Evolutionary conservation across 306 rosid species (phyloP).

Genomic region (Dryas drummondii): DNA sequence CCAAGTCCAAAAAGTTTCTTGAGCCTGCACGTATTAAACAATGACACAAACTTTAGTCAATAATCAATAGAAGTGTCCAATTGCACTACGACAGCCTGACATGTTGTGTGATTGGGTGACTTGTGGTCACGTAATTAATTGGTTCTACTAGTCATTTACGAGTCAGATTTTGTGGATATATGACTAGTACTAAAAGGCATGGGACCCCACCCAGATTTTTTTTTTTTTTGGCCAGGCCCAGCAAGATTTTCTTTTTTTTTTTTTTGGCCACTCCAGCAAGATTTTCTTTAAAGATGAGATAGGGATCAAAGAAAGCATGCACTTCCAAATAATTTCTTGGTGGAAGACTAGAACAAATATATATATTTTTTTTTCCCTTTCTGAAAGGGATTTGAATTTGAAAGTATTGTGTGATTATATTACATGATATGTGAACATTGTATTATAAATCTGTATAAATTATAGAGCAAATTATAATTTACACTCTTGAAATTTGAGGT

Average conservation of each 20-base stretch:
- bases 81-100: not conserved
- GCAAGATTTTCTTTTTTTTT: constrained; percentile 29
- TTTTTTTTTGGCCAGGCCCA: too few species aligned
- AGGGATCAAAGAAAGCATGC: not conserved
- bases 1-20: constrained; percentile 11
- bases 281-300: constrained; percentile 39
- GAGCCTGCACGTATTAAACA: constrained; percentile 20
- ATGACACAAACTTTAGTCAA: not conserved
- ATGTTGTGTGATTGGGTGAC: constrained; percentile 19
- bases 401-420: too few species aligned
- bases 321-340: constrained; percentile 18
- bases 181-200: not conserved
- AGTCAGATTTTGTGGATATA: constrained; percentile 2
- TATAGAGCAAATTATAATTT: too few species aligned
- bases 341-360: constrained; percentile 3
- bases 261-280: constrained; percentile 40
- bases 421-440: too few species aligned
- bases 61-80: too few species aligned
- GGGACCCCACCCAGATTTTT: too few species aligned
- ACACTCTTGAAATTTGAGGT: too few species aligned
- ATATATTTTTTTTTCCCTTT: too few species aligned
- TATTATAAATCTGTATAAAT: too few species aligned
- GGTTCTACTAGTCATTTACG: constrained; percentile 16
- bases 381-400: too few species aligned
- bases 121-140: constrained; percentile 29